phyloP scores from a whole-genome alignment of 1,139 yeast genomes.

The Blastobotrys raffinosifermentans region DNA sequence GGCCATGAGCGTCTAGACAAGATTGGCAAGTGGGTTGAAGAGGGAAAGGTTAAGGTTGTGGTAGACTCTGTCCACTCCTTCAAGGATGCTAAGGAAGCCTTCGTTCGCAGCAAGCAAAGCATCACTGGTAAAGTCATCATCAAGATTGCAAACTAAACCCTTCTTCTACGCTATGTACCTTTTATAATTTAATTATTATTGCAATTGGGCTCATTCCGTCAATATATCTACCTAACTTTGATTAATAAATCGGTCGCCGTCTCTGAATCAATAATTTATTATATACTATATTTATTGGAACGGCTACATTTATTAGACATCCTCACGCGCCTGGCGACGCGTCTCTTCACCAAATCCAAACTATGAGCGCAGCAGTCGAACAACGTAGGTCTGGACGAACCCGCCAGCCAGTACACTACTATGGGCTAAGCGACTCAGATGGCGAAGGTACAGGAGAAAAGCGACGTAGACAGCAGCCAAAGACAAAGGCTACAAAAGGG shows the following conservation, averaged over 20 bases:
- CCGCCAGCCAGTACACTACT: neutral
- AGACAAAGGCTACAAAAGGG: neutral
- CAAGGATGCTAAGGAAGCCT: conserved; percentile 9
- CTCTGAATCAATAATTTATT: too few relatives aligned
- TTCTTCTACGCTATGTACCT: too few relatives aligned
- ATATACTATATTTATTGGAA: neutral
- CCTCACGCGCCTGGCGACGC: too few relatives aligned
- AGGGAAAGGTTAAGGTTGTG: conserved; percentile 9
- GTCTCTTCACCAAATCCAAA: neutral
- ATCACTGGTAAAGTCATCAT: conserved; percentile 10
- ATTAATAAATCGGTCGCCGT: too few relatives aligned
- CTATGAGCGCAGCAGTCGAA: conserved; percentile 1
- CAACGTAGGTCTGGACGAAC: conserved; percentile 5
- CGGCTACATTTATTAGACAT: too few relatives aligned
- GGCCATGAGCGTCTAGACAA: neutral
- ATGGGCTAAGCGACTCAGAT: neutral
- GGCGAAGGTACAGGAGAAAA: neutral
- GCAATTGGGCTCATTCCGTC: too few relatives aligned
- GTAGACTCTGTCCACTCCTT: conserved; percentile 8
- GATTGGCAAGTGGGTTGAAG: conserved; percentile 8
- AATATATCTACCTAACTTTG: too few relatives aligned
- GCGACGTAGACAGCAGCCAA: neutral
- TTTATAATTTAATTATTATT: too few relatives aligned
- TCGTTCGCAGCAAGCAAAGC: conserved; percentile 3
- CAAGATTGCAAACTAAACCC: too few relatives aligned